These are phyloP conservation scores for Elaeis guineensis DNA, from an alignment of 176 grass and related monocot species.

Conservation along the genomic window DNA sequence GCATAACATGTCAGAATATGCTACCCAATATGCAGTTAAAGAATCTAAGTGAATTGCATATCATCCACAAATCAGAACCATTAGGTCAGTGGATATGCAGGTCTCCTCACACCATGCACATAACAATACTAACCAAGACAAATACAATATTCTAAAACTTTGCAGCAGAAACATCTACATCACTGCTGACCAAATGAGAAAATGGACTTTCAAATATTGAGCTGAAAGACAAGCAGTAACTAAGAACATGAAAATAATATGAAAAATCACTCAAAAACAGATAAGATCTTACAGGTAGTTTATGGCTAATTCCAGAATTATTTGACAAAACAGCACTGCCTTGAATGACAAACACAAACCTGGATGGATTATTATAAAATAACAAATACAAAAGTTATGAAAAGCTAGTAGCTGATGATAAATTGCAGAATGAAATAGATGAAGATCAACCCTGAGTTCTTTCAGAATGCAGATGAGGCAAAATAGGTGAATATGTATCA, in stretches of 20 bases:
- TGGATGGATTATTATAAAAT: constrained; percentile 28
- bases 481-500: too few relatives aligned
- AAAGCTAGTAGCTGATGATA: neutral
- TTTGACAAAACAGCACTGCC: constrained; percentile 48
- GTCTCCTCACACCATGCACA: too few relatives aligned
- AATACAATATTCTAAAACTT: too few relatives aligned
- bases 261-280: constrained; percentile 5
- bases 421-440: neutral
- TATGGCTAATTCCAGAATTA: constrained; percentile 33
- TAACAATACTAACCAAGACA: too few relatives aligned
- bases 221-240: neutral
- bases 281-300: constrained; percentile 46
- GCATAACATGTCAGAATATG: too few relatives aligned
- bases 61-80: too few relatives aligned
- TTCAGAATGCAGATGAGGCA: too few relatives aligned
- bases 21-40: too few relatives aligned
- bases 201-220: neutral
- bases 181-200: too few relatives aligned
- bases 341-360: constrained; percentile 85
- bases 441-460: neutral
- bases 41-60: too few relatives aligned
- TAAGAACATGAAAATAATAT: neutral
- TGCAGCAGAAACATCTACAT: too few relatives aligned
- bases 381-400: constrained; percentile 15
- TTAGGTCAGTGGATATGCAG: too few relatives aligned